phyloP scores from a whole-genome alignment of 768 basidiomycete species.

The Tricholoma terreum region DNA sequence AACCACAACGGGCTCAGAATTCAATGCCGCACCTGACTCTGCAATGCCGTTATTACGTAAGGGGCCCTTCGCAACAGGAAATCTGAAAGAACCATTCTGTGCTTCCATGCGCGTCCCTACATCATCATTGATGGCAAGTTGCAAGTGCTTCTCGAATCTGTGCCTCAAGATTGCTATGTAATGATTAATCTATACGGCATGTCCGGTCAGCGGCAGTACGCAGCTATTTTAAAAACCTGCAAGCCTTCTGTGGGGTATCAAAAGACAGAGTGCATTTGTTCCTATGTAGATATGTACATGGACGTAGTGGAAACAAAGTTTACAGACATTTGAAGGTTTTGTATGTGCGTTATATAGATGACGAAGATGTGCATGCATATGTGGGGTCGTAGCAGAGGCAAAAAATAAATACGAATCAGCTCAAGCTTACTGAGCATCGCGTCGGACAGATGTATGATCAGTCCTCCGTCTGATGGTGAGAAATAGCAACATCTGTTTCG shows the following conservation, averaged over 20 bases:
- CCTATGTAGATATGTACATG: neutral
- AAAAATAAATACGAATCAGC: neutral
- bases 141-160: slow-evolving; percentile 11
- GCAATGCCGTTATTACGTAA: slow-evolving; percentile 18
- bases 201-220: neutral
- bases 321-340: neutral
- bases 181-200: neutral
- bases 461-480: no score
- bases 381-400: neutral
- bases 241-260: neutral
- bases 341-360: neutral
- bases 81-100: slow-evolving; percentile 12
- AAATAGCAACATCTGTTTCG: neutral
- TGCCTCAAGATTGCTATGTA: slow-evolving; percentile 15
- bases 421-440: neutral
- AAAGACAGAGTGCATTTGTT: neutral
- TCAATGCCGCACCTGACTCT: slow-evolving; percentile 3
- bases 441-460: neutral
- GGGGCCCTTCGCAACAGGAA: slow-evolving; percentile 18
- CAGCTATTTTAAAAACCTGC: neutral
- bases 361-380: neutral
- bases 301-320: neutral
- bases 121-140: slow-evolving; percentile 15
- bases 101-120: slow-evolving; percentile 21
- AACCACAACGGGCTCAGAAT: neutral